Percentiles rank a stretch among this genome's conserved stretches.
Conservation (phyloP, 2,329 filamentous ascomycete genomes). For the Trichoderma cornu-damae region DNA sequence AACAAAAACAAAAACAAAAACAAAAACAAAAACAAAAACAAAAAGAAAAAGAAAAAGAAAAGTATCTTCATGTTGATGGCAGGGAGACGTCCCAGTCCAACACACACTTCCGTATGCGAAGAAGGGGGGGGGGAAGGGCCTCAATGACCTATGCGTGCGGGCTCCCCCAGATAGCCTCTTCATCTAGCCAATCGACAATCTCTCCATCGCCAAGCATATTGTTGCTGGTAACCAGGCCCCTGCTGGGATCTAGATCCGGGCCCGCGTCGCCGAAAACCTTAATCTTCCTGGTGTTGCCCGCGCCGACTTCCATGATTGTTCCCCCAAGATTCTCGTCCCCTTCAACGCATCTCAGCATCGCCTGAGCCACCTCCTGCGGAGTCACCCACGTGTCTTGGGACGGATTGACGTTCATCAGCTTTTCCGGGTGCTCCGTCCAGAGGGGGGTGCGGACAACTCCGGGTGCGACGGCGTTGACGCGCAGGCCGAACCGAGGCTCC, state of each 20-base stretch:
- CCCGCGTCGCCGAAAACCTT: conserved; percentile 6
- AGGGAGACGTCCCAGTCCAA: no score
- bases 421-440: conserved; percentile 31
- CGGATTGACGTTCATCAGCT: conserved; percentile 25
- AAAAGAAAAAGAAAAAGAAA: no score
- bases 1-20: no score
- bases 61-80: no score
- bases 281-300: conserved; percentile 8
- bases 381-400: conserved; percentile 28
- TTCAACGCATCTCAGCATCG: conserved; percentile 29
- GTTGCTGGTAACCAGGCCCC: conserved; percentile 4
- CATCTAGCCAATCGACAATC: conserved; percentile 2
- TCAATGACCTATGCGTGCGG: neutral
- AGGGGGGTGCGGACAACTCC: conserved; percentile 30
- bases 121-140: no score
- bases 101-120: no score
- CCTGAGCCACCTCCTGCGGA: conserved; percentile 30
- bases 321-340: conserved; percentile 28
- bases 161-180: conserved; percentile 8
- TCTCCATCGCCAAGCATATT: neutral
- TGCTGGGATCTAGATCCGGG: conserved; percentile 1
- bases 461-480: conserved; percentile 32
- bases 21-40: no score
- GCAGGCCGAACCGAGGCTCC: conserved; percentile 31
- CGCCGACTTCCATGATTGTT: conserved; percentile 31